These are phyloP conservation scores for Pichia sp. DNA, from an alignment of 1,139 yeast genomes.

Conservation along the genomic window DNA sequence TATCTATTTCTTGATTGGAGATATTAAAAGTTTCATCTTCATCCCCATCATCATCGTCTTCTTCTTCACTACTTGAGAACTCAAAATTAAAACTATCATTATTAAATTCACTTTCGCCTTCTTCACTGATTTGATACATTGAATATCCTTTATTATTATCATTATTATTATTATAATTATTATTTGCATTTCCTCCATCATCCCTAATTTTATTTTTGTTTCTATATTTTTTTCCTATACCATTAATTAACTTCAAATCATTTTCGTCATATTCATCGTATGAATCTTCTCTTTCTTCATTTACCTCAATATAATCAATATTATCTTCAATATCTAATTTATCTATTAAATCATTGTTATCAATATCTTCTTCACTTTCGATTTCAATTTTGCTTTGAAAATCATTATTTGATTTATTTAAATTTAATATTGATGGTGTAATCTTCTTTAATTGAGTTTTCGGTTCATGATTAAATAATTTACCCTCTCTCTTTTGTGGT, in stretches of 20 bases:
- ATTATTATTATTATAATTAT: not conserved
- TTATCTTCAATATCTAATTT: not conserved
- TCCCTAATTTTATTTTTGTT: too few relatives aligned
- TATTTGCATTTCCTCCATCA: too few relatives aligned
- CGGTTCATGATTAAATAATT: conserved; percentile 22
- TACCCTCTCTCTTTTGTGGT: conserved; percentile 18
- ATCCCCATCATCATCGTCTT: conserved; percentile 15
- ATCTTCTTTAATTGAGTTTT: conserved; percentile 23
- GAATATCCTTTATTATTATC: not conserved
- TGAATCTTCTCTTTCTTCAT: not conserved
- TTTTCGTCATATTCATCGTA: not conserved
- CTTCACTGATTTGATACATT: conserved; percentile 15
- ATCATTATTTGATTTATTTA: conserved; percentile 6
- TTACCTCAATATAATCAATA: not conserved
- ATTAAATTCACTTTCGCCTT: conserved; percentile 15
- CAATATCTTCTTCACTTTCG: not conserved
- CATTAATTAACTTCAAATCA: conserved; percentile 4
- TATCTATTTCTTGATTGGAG: conserved; percentile 18
- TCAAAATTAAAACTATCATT: conserved; percentile 9
- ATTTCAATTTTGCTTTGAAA: not conserved
- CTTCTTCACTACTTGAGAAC: conserved; percentile 10
- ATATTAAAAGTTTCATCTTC: conserved; percentile 15
- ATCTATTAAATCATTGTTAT: not conserved
- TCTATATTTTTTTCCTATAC: not conserved
- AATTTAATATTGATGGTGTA: conserved; percentile 18